Evolutionary conservation across 306 rosid species (phyloP).

Genomic region (Ormosia semicastrata): DNA sequence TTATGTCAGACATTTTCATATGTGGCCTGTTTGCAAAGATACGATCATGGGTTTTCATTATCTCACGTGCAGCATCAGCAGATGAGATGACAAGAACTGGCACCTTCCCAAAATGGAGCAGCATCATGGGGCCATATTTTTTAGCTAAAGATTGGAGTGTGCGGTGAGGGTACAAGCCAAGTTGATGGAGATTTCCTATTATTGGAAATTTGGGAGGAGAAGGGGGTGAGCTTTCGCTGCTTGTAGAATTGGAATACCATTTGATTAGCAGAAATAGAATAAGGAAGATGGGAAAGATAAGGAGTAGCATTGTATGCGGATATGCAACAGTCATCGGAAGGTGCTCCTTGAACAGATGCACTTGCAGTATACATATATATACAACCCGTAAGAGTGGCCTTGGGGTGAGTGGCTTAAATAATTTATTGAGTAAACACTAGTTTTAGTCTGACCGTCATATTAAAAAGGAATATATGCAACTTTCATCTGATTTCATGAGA

Average conservation of each 20-base stretch:
- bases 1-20: neutral
- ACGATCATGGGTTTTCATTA: constrained; percentile 44
- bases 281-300: neutral
- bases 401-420: too few relatives aligned
- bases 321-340: too few relatives aligned
- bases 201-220: constrained; percentile 47
- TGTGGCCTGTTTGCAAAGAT: constrained; percentile 27
- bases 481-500: too few relatives aligned
- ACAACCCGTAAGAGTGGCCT: too few relatives aligned
- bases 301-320: neutral
- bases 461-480: too few relatives aligned
- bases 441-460: too few relatives aligned
- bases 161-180: constrained; percentile 34
- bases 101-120: constrained; percentile 37
- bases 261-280: constrained; percentile 3
- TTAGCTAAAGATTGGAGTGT: constrained; percentile 30
- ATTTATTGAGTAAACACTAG: too few relatives aligned
- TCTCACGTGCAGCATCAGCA: constrained; percentile 28
- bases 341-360: too few relatives aligned
- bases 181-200: constrained; percentile 43
- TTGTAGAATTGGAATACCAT: neutral
- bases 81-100: constrained; percentile 43
- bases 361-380: too few relatives aligned
- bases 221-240: constrained; percentile 23
- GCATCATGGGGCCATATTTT: constrained; percentile 42